Evolutionary conservation across 495 filamentous ascomycete genomes (phyloP).

Genomic region (Aeminium ludgeri): DNA sequence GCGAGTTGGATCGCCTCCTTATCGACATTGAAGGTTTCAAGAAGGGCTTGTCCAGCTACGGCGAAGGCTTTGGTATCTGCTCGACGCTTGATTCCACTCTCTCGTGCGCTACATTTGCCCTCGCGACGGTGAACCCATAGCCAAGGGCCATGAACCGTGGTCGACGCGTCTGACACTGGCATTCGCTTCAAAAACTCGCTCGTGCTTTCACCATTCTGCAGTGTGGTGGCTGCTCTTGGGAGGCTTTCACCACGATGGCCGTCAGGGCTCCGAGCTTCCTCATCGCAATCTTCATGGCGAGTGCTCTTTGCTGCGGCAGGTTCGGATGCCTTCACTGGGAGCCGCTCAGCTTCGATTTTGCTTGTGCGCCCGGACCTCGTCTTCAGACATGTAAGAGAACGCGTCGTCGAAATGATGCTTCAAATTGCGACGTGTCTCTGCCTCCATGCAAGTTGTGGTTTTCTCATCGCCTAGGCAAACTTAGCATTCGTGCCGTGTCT

Average conservation of each 20-base stretch:
- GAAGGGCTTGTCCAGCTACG: slow-evolving; percentile 27
- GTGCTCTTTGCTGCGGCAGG: no score
- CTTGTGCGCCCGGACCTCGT: no score
- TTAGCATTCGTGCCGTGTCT: no score
- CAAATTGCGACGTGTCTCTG: no score
- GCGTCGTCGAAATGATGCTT: no score
- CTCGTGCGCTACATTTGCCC: slow-evolving; percentile 3
- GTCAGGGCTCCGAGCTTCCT: background rate
- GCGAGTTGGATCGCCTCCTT: slow-evolving; percentile 26
- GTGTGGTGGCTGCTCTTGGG: slow-evolving; percentile 25
- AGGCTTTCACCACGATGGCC: slow-evolving; percentile 26
- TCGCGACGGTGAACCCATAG: slow-evolving; percentile 44
- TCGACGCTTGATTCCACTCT: background rate
- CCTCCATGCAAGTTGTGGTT: no score
- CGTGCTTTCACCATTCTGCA: slow-evolving; percentile 46
- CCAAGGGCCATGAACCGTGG: slow-evolving; percentile 44
- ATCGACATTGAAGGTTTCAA: slow-evolving; percentile 28
- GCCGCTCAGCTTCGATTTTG: no score
- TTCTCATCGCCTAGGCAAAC: no score
- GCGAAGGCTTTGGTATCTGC: slow-evolving; percentile 28
- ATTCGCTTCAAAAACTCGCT: slow-evolving; percentile 46
- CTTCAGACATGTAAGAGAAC: no score
- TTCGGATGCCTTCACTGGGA: no score
- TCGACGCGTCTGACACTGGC: slow-evolving; percentile 20
- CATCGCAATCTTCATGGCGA: no score